Percentiles rank a stretch among this genome's conserved stretches.
Evolutionary conservation across 768 basidiomycete species (phyloP).

Genomic region (Leccinum uliginosum): DNA sequence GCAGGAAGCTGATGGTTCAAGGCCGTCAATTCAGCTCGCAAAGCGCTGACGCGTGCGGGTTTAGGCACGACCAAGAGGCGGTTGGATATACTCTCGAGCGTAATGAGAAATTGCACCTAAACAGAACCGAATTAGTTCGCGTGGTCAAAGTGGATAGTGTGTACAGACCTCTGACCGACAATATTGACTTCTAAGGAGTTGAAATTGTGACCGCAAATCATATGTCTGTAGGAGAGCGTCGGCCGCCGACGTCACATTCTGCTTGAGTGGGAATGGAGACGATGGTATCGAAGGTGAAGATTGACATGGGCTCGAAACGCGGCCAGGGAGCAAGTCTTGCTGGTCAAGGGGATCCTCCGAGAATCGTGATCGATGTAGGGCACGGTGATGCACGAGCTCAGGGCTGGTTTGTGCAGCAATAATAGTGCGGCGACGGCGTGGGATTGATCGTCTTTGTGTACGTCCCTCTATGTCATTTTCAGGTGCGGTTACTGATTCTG

Average conservation of each 20-base stretch:
- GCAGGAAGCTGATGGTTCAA: conserved; percentile 96
- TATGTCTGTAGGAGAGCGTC: conserved; percentile 67
- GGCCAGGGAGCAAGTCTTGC: conserved; percentile 41
- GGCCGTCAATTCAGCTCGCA: conserved; percentile 91
- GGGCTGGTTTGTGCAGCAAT: conserved; percentile 72
- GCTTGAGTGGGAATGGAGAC: conserved; percentile 40
- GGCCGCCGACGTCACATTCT: conserved; percentile 40
- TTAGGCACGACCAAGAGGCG: conserved; percentile 87
- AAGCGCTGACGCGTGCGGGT: conserved; percentile 92
- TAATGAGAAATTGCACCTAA: conserved; percentile 81
- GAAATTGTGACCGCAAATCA: conserved; percentile 59
- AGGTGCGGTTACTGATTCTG: conserved; percentile 10
- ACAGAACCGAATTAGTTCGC: background rate
- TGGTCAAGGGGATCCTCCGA: conserved; percentile 78
- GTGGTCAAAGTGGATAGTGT: background rate
- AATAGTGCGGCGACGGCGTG: conserved; percentile 45
- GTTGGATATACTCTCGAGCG: conserved; percentile 90
- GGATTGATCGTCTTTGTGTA: conserved; percentile 8
- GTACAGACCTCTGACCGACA: conserved; percentile 75
- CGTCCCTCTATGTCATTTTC: conserved; percentile 13
- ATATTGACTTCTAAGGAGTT: conserved; percentile 80
- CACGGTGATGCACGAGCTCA: conserved; percentile 57
- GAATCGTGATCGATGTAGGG: conserved; percentile 47
- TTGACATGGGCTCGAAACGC: conserved; percentile 48
- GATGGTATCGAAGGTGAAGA: conserved; percentile 69